A percentile compares a stretch with the other conserved stretches of the same genome.
phyloP scores from a whole-genome alignment of 1,139 yeast species.

The Debaryomycetaceae sp. region DNA sequence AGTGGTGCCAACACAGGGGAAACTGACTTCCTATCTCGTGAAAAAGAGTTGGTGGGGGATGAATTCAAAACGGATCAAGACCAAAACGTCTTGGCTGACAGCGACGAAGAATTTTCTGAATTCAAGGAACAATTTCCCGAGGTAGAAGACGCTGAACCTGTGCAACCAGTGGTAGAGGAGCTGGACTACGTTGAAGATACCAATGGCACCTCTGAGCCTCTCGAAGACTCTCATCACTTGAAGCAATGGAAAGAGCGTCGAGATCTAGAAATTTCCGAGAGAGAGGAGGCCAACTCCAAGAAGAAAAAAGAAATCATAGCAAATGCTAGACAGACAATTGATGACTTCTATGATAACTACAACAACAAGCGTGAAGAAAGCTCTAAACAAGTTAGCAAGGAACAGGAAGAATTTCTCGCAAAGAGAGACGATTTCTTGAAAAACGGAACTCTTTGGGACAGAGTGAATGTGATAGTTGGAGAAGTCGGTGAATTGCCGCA shows the following conservation, averaged over 20 bases:
- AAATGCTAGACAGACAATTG: slow-evolving; percentile 83
- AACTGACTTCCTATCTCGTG: slow-evolving; percentile 78
- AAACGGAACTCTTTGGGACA: slow-evolving; percentile 85
- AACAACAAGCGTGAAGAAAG: slow-evolving; percentile 78
- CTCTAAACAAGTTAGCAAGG: slow-evolving; percentile 58
- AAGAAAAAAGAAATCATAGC: slow-evolving; percentile 67
- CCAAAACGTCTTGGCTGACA: slow-evolving; percentile 47
- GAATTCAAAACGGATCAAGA: slow-evolving; percentile 74
- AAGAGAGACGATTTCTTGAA: slow-evolving; percentile 79
- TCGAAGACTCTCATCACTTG: slow-evolving; percentile 51
- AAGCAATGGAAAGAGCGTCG: slow-evolving; percentile 84
- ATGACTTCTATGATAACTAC: slow-evolving; percentile 92
- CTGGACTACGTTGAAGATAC: slow-evolving; percentile 23
- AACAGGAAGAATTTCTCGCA: slow-evolving; percentile 68
- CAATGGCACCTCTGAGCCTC: slow-evolving; percentile 12
- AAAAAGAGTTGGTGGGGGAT: slow-evolving; percentile 78
- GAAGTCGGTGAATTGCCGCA: slow-evolving; percentile 43
- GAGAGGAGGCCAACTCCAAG: slow-evolving; percentile 70
- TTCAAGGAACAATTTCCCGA: slow-evolving; percentile 70
- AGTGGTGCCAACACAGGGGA: slow-evolving; percentile 22
- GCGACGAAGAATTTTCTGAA: slow-evolving; percentile 60
- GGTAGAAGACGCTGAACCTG: slow-evolving; percentile 31
- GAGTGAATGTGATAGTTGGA: slow-evolving; percentile 52
- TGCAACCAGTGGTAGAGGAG: slow-evolving; percentile 15
- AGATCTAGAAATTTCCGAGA: slow-evolving; percentile 72